phyloP scores from a whole-genome alignment of 2,329 filamentous ascomycete genomes.

The Fonsecaea monophora region DNA sequence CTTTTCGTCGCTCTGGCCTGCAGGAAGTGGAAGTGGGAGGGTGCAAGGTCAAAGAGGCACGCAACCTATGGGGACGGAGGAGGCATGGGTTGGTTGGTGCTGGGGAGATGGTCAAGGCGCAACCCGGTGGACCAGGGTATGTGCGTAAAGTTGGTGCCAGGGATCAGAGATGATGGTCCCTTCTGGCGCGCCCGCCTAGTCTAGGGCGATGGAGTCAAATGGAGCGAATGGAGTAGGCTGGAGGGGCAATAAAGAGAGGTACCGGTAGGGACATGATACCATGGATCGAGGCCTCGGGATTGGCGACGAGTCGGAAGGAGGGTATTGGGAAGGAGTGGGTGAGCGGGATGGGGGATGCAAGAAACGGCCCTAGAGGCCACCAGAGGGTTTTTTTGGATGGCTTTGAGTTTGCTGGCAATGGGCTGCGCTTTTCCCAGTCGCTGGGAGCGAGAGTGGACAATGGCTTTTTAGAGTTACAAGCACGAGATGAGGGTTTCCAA shows the following conservation, averaged over 20 bases:
- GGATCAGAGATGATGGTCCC: constrained; percentile 27
- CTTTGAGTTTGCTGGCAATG: constrained; percentile 1
- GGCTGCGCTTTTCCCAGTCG: background rate
- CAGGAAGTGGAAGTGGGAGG: constrained; percentile 30
- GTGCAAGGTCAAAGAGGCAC: constrained; percentile 29
- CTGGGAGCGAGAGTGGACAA: constrained; percentile 10
- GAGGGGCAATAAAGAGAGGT: constrained; percentile 27
- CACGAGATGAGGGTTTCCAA: background rate
- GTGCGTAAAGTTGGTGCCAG: constrained; percentile 31
- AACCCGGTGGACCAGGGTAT: constrained; percentile 29
- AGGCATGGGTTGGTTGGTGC: constrained; percentile 20
- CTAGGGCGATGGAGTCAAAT: constrained; percentile 18
- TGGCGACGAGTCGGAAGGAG: constrained; percentile 18
- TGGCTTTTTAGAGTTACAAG: constrained; percentile 14
- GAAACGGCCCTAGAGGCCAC: constrained; percentile 4
- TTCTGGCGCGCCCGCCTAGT: constrained; percentile 28
- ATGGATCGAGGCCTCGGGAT: constrained; percentile 12
- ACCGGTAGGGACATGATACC: constrained; percentile 6
- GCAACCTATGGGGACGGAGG: constrained; percentile 32
- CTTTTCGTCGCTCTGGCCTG: constrained; percentile 21
- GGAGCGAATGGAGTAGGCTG: constrained; percentile 19
- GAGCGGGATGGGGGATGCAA: constrained; percentile 16
- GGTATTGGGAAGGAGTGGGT: constrained; percentile 10
- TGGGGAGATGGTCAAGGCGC: constrained; percentile 28
- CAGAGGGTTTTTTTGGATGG: background rate